phyloP scores from a whole-genome alignment of 2,329 filamentous ascomycete genomes.

The Hymenoscyphus linearis region DNA sequence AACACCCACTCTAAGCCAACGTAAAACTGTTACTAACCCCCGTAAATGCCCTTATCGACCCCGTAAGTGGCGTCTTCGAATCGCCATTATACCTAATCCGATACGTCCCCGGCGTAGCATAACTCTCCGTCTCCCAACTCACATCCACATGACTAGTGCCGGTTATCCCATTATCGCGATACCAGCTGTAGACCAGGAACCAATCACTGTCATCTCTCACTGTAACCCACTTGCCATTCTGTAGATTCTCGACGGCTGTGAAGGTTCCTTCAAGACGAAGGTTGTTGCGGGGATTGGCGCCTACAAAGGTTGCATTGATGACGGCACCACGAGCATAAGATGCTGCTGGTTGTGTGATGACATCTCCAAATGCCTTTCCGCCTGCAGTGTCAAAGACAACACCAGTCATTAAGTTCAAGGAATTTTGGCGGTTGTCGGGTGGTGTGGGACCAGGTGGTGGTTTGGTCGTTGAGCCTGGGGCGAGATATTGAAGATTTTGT shows the following conservation, averaged over 20 bases:
- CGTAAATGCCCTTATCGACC: slow-evolving; percentile 61
- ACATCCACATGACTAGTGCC: slow-evolving; percentile 75
- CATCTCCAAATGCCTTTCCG: slow-evolving; percentile 64
- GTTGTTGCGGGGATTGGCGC: slow-evolving; percentile 86
- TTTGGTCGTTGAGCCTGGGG: slow-evolving; percentile 40
- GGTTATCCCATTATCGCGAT: slow-evolving; percentile 60
- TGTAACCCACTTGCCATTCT: slow-evolving; percentile 51
- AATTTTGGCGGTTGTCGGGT: slow-evolving; percentile 72
- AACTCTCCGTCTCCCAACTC: slow-evolving; percentile 69
- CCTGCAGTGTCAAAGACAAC: slow-evolving; percentile 71
- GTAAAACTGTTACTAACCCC: slow-evolving; percentile 39
- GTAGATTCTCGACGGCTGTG: slow-evolving; percentile 64
- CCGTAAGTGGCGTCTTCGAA: slow-evolving; percentile 57
- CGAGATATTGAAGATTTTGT: slow-evolving; percentile 63
- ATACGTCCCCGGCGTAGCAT: slow-evolving; percentile 62
- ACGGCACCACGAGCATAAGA: slow-evolving; percentile 55
- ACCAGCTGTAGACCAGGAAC: slow-evolving; percentile 78
- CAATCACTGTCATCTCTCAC: slow-evolving; percentile 75
- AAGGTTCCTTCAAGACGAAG: slow-evolving; percentile 74
- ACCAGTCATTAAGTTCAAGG: slow-evolving; percentile 72
- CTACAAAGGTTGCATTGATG: slow-evolving; percentile 68
- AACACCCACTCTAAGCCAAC: not conserved
- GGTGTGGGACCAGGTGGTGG: slow-evolving; percentile 56
- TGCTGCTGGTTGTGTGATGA: slow-evolving; percentile 48
- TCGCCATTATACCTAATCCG: slow-evolving; percentile 81